These are phyloP conservation scores for Irpex lacteus DNA, from an alignment of 1,284 basidiomycete species.

Conservation along the genomic window DNA sequence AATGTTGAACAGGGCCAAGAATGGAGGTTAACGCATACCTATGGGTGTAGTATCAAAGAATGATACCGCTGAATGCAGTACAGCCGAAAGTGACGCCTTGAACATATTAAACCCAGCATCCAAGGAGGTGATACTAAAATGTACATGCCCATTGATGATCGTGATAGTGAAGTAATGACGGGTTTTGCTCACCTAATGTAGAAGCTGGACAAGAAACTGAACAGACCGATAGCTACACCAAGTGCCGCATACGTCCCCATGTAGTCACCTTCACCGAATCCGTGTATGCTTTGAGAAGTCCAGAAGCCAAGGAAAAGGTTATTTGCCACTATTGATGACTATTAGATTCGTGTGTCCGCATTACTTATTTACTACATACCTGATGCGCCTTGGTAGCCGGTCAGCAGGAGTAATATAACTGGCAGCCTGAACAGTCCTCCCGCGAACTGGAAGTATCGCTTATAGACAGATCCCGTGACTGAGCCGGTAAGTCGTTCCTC, in stretches of 20 bases:
- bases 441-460: constrained; percentile 40
- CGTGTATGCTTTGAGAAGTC: constrained; percentile 36
- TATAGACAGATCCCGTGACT: constrained; percentile 32
- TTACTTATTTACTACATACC: constrained; percentile 20
- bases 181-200: constrained; percentile 42
- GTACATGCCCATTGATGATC: too few relatives aligned
- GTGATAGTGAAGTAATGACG: too few relatives aligned
- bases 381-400: constrained; percentile 27
- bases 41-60: constrained; percentile 87
- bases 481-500: constrained; percentile 35
- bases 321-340: constrained; percentile 30
- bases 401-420: constrained; percentile 34
- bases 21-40: constrained; percentile 37
- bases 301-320: constrained; percentile 40
- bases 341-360: not conserved
- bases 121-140: constrained; percentile 50
- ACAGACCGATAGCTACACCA: constrained; percentile 54
- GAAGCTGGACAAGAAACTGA: constrained; percentile 54
- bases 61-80: constrained; percentile 66
- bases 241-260: constrained; percentile 70
- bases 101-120: constrained; percentile 63
- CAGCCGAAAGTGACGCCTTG: constrained; percentile 48
- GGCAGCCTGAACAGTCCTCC: constrained; percentile 43
- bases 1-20: not conserved
- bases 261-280: constrained; percentile 56